Evolutionary conservation across 1,284 basidiomycete species (phyloP), one percentile per base, ranked within the genome.

Genomic region (Tausonia pullulans): DNA sequence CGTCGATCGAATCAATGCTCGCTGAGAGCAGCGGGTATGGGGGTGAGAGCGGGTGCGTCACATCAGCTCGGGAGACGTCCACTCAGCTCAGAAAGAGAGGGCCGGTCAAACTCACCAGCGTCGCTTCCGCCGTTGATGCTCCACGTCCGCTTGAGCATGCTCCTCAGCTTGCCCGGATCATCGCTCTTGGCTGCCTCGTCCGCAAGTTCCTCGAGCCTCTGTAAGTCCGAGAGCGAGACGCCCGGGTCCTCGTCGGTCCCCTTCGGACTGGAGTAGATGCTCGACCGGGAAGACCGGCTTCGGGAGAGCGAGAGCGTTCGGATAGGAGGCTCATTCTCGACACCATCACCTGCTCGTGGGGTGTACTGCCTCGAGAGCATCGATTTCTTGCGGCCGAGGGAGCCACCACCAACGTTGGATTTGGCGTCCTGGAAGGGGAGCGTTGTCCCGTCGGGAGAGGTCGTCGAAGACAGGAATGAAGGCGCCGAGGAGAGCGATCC

Each of bases 311-410:
- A 63, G 16, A 73, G 72, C 43, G 43, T 45, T n/a, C 55, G 55
- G 6, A 7, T 13, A 3, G 55, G 43, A 41, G 87, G 81, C 63
- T 81, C 81, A 54, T 74, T 71, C 72, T 88, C 88, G 51, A 85
- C 79, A 46, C 83, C 83, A 74, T 94, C 90, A 66, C 87, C 83
- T 62, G 83, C 82, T 52, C 81, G 77, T 40, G 90, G 91, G 58
- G 82, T 82, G 77, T 93, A 94, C 74, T 91, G 90, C 70, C 87
- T 82, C 71, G 88, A 90, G 57, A 95, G 83, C 91, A 94, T 92
- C 6, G 88, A 92, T 76, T 82, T 84, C 80, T 85, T 94, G 73
- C 87, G 83, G 62, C 81, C 84, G 58, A 92, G 81, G 80, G 77
- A 41, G 27, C 27, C 27, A 27, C 27, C 27, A 2, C 27, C 27